Percentiles rank a stretch among this genome's conserved stretches.
Conservation (phyloP, 208 protist genomes). For the Naegleria fowleri region DNA sequence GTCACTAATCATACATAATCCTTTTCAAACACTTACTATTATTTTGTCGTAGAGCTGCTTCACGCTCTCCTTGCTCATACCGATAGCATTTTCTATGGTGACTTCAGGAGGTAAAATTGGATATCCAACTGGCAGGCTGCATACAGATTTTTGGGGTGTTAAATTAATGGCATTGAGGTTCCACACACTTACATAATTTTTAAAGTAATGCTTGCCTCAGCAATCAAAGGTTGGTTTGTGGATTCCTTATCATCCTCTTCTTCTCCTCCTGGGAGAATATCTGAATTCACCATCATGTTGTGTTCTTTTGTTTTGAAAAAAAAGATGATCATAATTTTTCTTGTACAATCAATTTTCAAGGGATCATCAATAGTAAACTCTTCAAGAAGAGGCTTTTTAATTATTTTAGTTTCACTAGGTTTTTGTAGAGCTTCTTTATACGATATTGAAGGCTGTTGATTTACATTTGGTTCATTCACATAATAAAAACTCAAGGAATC, state of each 20-base stretch:
- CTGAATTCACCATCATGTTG: not conserved
- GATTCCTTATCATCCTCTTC: not conserved
- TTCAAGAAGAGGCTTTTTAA: not conserved
- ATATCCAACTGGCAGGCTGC: not conserved
- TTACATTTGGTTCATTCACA: not conserved
- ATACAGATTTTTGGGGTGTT: not conserved
- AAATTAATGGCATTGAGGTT: not conserved
- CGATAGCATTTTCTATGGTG: not conserved
- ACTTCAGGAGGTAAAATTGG: not conserved
- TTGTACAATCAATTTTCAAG: not conserved
- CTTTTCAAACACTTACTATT: not conserved
- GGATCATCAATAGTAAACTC: not conserved
- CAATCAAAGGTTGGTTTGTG: not conserved
- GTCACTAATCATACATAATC: not conserved
- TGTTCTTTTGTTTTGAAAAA: not conserved
- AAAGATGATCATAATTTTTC: not conserved
- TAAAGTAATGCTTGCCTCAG: not conserved
- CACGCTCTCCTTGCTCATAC: not conserved
- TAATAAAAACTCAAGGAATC: not conserved
- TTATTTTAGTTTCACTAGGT: not conserved
- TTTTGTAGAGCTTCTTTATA: not conserved
- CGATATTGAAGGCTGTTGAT: not conserved
- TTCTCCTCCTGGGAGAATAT: not conserved
- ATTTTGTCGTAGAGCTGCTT: not conserved
- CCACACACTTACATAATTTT: not conserved